A percentile compares a stretch with the other conserved stretches of the same genome.
Evolutionary conservation across 2,329 filamentous ascomycete species (phyloP).

Genomic region (Ophidiomyces ophidiicola): DNA sequence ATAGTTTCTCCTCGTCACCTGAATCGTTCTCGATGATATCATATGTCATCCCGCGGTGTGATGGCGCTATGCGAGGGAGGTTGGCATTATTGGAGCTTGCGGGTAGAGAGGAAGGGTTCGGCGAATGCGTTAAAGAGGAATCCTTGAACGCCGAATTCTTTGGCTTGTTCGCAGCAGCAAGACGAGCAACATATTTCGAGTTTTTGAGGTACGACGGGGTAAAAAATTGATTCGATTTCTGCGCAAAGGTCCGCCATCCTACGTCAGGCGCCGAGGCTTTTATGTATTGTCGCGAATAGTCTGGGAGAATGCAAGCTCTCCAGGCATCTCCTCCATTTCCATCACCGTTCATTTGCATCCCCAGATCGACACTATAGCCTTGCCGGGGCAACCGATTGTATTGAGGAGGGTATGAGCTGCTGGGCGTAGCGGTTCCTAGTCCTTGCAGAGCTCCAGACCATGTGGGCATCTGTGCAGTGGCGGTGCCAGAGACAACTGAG

Average conservation of each 20-base stretch:
- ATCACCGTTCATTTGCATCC: slow-evolving; percentile 37
- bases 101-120: slow-evolving; percentile 30
- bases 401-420: slow-evolving; percentile 27
- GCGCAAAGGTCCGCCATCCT: slow-evolving; percentile 16
- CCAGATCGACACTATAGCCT: slow-evolving; percentile 36
- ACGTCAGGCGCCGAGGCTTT: slow-evolving; percentile 20
- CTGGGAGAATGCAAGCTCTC: slow-evolving; percentile 33
- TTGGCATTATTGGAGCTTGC: slow-evolving; percentile 47
- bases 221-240: slow-evolving; percentile 47
- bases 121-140: slow-evolving; percentile 37
- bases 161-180: slow-evolving; percentile 57
- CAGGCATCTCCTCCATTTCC: slow-evolving; percentile 33
- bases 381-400: slow-evolving; percentile 25
- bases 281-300: slow-evolving; percentile 39
- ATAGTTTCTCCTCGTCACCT: slow-evolving; percentile 49
- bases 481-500: slow-evolving; percentile 46
- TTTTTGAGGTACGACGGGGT: slow-evolving; percentile 70
- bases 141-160: slow-evolving; percentile 43
- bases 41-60: slow-evolving; percentile 66
- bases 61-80: slow-evolving; percentile 47
- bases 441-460: slow-evolving; percentile 26
- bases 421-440: slow-evolving; percentile 22
- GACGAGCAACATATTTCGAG: slow-evolving; percentile 63
- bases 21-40: slow-evolving; percentile 71
- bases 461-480: slow-evolving; percentile 31